Evolutionary conservation across 352 stramenopile genomes (phyloP), one percentile per base, ranked within the genome.

Genomic region (Phytophthora citricola): DNA sequence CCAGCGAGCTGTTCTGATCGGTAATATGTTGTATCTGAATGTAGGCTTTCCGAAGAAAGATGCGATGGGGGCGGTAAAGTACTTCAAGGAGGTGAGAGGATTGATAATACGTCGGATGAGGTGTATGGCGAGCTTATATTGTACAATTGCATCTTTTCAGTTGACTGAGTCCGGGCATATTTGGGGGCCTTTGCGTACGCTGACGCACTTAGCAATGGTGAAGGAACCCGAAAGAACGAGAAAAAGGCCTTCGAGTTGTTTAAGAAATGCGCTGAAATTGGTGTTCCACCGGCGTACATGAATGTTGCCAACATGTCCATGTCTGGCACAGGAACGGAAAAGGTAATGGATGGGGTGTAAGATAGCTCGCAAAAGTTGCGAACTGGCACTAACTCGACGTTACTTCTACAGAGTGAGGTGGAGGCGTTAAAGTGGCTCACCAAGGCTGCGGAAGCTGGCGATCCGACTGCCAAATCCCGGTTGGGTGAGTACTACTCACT

Each of bases 281-380:
- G 76, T 43, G 75, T 95, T 29, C 85, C 85, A 5, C 85, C 86
- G 4, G 85, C 88, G 5, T 94, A 83, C 73, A 79, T 93, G 56
- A 93, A 93, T 39, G 81, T 95, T 36, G 79, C 85, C 62, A 94
- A 91, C 59, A 93, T 95, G 85, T 95, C 93, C 60, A 78, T 69
- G 8, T 75, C 70, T 7, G 87, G 87, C 31, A 88, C 68, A 10
- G 87, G 85, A 11, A 85, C 85, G 4, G 39, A 74, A n/a, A 95
- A 95, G 73, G 87, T 93, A 63, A 43, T 7, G 17, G 4, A 6
- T 34, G 20, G 11, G n/a, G 10, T 17, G 12, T 14, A 26, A 15
- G 14, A 15, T 50, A 50, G 11, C 24, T 50, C 8, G 4, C 31
- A 15, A 36, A 49, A 49, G 12, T 4, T 47, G 22, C 17, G 45